Base-by-base conservation (phyloP, 129 eudicot genomes). In the Deinandra increscens region DNA sequence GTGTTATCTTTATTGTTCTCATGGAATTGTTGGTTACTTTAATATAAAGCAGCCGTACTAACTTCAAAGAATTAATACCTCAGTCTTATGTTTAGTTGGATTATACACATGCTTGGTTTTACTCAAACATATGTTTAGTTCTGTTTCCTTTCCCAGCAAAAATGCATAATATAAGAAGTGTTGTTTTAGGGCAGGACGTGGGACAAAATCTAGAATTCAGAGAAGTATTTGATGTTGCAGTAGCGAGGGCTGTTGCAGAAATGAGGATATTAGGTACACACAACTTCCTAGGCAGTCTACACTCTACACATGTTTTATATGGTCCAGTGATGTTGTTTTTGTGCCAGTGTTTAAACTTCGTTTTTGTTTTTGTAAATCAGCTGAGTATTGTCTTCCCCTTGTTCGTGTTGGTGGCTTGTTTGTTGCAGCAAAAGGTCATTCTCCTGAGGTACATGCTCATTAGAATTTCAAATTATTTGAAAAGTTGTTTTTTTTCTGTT, bases 181-280 rank as follows among this genome's bases (percentile, higher is more conserved):
- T 75, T 75, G 63, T 46, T 36, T 74, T 88, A 84, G 88, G 85
- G 73, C 95, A 92, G 98, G 81, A 77, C 49, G 66, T 85, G 48
- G 98, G 98, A 70, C 97, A 87, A 60, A 66, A 78, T 39, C 36
- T 55, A 65, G 92, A 59, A 72, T 93, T 79, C 73, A 80, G 99
- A 80, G 99, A 89, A 85, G 73, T 58, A 22, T 93, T 83, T 85
- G 99, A 93, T 80, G 87, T 93, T 39, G 86, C 99, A 13, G 90
- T 89, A 51, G 99, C 99, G 1, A 80, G 99, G 83, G 99, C 99
- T 33, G 99, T 93, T 78, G 96, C 97, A 60, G 99, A 93, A 75
- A 79, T 89, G 90, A 86, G 98, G 83, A 71, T 89, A 72, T 69
- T 93, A 80, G 98, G 98, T 88, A 78, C 55, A 58, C 44, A 54